Percentiles rank a stretch among this genome's conserved stretches.
Evolutionary conservation across 1,284 basidiomycete species (phyloP).

Genomic region (Microbotryum violaceum): DNA sequence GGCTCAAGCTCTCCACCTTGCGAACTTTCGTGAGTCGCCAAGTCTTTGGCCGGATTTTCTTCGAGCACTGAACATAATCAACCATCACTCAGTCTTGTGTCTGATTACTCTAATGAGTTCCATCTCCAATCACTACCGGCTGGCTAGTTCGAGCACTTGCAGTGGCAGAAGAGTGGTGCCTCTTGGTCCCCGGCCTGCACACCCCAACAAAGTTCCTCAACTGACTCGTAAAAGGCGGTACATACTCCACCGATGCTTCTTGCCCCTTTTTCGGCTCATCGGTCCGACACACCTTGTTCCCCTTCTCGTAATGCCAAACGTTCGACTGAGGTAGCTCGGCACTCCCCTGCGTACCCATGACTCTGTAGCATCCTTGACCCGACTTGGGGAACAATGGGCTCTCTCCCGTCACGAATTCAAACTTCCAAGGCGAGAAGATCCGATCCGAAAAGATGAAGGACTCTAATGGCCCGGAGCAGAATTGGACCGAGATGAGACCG

Average conservation of each 20-base stretch:
- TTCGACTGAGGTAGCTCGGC: slow-evolving; percentile 24
- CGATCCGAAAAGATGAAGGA: slow-evolving; percentile 33
- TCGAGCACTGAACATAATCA: too few species aligned
- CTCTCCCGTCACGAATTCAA: slow-evolving; percentile 32
- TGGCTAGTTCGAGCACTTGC: too few species aligned
- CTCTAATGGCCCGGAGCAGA: slow-evolving; percentile 27
- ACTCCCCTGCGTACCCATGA: slow-evolving; percentile 29
- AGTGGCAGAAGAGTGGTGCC: too few species aligned
- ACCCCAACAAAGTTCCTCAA: slow-evolving; percentile 29
- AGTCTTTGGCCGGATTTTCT: too few species aligned
- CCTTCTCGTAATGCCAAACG: slow-evolving; percentile 13
- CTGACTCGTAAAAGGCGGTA: slow-evolving; percentile 30
- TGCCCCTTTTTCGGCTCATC: slow-evolving; percentile 15
- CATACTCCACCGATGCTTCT: slow-evolving; percentile 3
- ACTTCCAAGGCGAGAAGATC: slow-evolving; percentile 25
- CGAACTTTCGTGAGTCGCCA: too few species aligned
- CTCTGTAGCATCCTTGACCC: slow-evolving; percentile 23
- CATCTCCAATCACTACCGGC: too few species aligned
- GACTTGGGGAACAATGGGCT: slow-evolving; percentile 26
- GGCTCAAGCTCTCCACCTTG: too few species aligned
- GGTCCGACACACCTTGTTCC: slow-evolving; percentile 4
- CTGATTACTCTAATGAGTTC: too few species aligned
- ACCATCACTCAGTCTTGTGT: too few species aligned
- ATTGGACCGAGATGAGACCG: slow-evolving; percentile 25
- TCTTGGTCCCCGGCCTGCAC: slow-evolving; percentile 11